phyloP scores from a whole-genome alignment of 2,329 filamentous ascomycete genomes.

The Diaporthe citri region DNA sequence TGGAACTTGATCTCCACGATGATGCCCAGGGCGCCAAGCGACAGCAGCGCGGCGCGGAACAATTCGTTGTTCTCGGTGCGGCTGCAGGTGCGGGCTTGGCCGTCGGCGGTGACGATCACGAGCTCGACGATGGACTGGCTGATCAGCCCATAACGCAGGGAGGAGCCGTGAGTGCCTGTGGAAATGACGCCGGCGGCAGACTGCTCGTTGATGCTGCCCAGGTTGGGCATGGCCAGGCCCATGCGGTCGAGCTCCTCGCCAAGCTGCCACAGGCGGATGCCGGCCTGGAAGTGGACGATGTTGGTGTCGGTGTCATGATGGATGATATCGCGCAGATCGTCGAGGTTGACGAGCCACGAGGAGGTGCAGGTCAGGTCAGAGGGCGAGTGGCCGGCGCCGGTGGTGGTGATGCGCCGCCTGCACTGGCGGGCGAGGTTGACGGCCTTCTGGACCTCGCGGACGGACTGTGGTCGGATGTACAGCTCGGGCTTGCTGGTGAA shows the following conservation, averaged over 20 bases:
- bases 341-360: slow-evolving; percentile 72
- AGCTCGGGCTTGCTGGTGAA: slow-evolving; percentile 92
- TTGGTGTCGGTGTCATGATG: slow-evolving; percentile 75
- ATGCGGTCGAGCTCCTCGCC: slow-evolving; percentile 79
- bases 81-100: slow-evolving; percentile 78
- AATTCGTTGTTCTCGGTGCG: slow-evolving; percentile 78
- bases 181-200: slow-evolving; percentile 92
- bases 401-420: slow-evolving; percentile 83
- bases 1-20: slow-evolving; percentile 90
- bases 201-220: slow-evolving; percentile 96
- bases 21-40: slow-evolving; percentile 90
- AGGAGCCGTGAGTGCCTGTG: slow-evolving; percentile 94
- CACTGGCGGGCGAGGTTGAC: slow-evolving; percentile 85
- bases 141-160: slow-evolving; percentile 84
- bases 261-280: slow-evolving; percentile 83
- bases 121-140: slow-evolving; percentile 82
- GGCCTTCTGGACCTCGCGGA: slow-evolving; percentile 85
- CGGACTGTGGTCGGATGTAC: slow-evolving; percentile 85
- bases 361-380: slow-evolving; percentile 41
- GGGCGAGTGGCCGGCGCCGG: slow-evolving; percentile 40
- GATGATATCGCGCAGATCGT: slow-evolving; percentile 81
- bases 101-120: slow-evolving; percentile 85
- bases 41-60: slow-evolving; percentile 89
- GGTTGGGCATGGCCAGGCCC: slow-evolving; percentile 88
- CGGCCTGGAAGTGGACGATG: slow-evolving; percentile 84